phyloP scores from a whole-genome alignment of 83 land plant species.

The Picea engelmannii region DNA sequence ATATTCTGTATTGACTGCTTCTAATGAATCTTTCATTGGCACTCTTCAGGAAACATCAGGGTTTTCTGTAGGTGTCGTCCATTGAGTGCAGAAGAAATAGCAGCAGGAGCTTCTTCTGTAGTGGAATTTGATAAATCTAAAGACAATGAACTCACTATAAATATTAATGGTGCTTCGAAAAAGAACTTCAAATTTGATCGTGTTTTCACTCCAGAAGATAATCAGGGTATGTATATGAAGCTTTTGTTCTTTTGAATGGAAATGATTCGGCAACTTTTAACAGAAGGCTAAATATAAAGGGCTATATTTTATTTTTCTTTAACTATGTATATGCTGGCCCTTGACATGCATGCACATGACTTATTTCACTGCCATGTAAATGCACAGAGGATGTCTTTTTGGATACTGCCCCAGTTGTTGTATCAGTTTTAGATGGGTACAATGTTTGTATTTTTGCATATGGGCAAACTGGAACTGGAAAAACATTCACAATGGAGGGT shows the following conservation, averaged over 20 bases:
- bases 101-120: conserved; percentile 48
- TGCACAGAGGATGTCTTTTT: conserved; percentile 80
- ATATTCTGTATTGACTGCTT: not conserved
- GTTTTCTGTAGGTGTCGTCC: conserved; percentile 96
- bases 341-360: not conserved
- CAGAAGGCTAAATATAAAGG: not conserved
- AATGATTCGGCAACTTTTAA: not conserved
- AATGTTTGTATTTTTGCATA: conserved; percentile 94
- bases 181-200: conserved; percentile 90
- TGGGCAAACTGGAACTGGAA: conserved; percentile 93
- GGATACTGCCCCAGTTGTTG: conserved; percentile 83
- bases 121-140: conserved; percentile 71
- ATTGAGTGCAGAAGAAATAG: conserved; percentile 53
- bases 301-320: not conserved
- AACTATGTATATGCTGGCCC: not conserved
- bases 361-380: not conserved
- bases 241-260: not conserved
- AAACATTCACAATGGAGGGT: conserved; percentile 95
- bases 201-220: conserved; percentile 75
- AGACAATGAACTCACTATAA: conserved; percentile 66
- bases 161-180: conserved; percentile 40
- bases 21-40: not conserved
- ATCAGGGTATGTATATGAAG: conserved; percentile 53
- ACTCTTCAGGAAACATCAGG: too few relatives aligned
- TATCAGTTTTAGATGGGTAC: conserved; percentile 86